Evolutionary conservation across 164 flowering plant genomes (phyloP), one percentile per base, ranked within the genome.

Genomic region (Santalum album): DNA sequence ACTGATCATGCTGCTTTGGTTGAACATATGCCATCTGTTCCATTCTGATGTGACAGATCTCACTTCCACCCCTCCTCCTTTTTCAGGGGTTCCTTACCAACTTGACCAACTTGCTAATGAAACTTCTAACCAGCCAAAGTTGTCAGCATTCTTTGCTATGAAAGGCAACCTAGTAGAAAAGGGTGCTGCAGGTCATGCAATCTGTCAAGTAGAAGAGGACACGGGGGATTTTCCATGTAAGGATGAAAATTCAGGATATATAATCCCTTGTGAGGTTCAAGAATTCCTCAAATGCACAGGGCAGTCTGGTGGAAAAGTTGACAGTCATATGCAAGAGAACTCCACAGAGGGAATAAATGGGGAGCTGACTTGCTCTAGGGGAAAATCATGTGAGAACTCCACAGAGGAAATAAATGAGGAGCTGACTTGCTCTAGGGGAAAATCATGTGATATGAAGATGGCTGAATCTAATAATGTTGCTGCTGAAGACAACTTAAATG

Each of bases 31-130:
- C n/a, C n/a, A n/a, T n/a, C n/a, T n/a, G n/a, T n/a, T n/a, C n/a
- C n/a, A n/a, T n/a, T n/a, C n/a, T n/a, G n/a, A n/a, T n/a, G n/a
- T n/a, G n/a, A n/a, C n/a, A n/a, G n/a, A n/a, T n/a, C n/a, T n/a
- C n/a, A n/a, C n/a, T n/a, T n/a, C n/a, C n/a, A n/a, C n/a, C 4
- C 34, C 34, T 3, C 34, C 4, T 29, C 21, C 51, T 49, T 46
- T 53, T 69, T 24, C 58, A 89, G 99, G 99, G 97, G 69, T 74
- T 61, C 88, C 99, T 54, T 92, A 92, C 66, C 89, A 86, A 70
- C 83, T 87, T 38, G 90, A 86, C 32, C 96, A 92, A 68, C 78
- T 89, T 55, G 74, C 68, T 50, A 67, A 65, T 62, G 69, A 72
- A 56, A 65, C 53, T 54, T 45, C 34, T 42, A 78, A 68, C 61